phyloP scores from a whole-genome alignment of 2,329 filamentous ascomycete species.

The Amesomyces nigricolor region DNA sequence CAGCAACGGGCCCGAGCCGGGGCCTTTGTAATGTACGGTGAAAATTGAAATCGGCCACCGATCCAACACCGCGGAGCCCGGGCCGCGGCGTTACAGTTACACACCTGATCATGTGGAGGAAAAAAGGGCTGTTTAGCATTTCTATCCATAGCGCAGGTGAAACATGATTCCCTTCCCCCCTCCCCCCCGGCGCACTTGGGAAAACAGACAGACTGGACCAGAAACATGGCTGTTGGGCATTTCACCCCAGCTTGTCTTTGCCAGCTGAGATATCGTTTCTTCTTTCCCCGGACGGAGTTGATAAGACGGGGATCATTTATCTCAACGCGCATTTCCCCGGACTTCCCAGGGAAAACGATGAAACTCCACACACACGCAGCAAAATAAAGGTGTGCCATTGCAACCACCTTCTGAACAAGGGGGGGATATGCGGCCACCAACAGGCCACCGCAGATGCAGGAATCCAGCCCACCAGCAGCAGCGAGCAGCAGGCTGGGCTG shows the following conservation, averaged over 20 bases:
- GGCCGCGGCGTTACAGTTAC: neutral
- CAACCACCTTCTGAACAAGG: constrained; percentile 7
- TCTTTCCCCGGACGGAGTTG: too few species aligned
- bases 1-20: neutral
- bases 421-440: neutral
- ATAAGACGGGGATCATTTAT: too few species aligned
- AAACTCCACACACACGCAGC: neutral
- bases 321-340: too few species aligned
- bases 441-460: neutral
- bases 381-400: constrained; percentile 11
- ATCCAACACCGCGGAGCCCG: constrained; percentile 8
- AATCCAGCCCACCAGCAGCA: neutral
- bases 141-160: too few species aligned
- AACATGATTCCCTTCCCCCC: too few species aligned
- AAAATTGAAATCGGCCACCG: neutral
- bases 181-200: too few species aligned
- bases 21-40: neutral
- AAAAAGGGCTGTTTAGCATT: too few species aligned
- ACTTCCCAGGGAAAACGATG: neutral
- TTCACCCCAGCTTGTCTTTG: too few species aligned
- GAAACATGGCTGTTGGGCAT: too few species aligned
- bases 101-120: neutral
- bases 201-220: too few species aligned
- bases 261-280: too few species aligned
- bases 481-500: neutral